Evolutionary conservation across 495 filamentous ascomycete species (phyloP).

Genomic region (Trichoderma parareesei): DNA sequence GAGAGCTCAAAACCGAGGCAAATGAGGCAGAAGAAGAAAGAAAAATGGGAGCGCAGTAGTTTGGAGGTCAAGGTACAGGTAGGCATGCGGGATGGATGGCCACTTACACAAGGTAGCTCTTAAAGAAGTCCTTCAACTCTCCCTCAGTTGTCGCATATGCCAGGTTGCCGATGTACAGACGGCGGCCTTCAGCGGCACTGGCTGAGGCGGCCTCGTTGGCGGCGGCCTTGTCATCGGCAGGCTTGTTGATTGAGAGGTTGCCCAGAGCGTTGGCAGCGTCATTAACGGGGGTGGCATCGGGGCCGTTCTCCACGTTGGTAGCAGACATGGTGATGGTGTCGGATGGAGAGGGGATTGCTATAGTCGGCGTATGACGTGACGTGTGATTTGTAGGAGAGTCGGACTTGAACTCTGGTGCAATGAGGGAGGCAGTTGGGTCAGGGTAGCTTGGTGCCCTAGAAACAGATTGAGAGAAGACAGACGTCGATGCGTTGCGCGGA

Average conservation of each 20-base stretch:
- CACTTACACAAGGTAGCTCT: constrained; percentile 93
- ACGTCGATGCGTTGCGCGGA: constrained; percentile 36
- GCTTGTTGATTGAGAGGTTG: constrained; percentile 57
- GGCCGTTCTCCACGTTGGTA: constrained; percentile 51
- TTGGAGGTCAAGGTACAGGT: background rate
- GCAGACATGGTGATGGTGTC: constrained; percentile 42
- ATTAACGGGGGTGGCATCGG: constrained; percentile 61
- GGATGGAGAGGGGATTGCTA: constrained; percentile 10
- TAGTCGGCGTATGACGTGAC: constrained; percentile 6
- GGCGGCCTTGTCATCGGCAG: constrained; percentile 40
- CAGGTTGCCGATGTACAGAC: constrained; percentile 99
- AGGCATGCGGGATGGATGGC: constrained; percentile 3
- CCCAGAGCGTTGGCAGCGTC: constrained; percentile 80
- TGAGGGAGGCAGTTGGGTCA: constrained; percentile 51
- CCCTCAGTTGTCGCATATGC: constrained; percentile 99
- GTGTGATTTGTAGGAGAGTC: constrained; percentile 13
- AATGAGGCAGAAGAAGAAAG: background rate
- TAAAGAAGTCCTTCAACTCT: constrained; percentile 99
- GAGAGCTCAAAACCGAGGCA: background rate
- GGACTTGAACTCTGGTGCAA: constrained; percentile 46
- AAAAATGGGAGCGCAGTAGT: background rate
- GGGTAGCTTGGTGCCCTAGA: constrained; percentile 93
- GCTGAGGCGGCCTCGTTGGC: constrained; percentile 84
- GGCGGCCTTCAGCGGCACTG: constrained; percentile 95
- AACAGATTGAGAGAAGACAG: constrained; percentile 35